Percentiles rank a stretch among this genome's conserved stretches.
Evolutionary conservation across 441 rosid genomes (phyloP).

Genomic region (Kokia cookei): DNA sequence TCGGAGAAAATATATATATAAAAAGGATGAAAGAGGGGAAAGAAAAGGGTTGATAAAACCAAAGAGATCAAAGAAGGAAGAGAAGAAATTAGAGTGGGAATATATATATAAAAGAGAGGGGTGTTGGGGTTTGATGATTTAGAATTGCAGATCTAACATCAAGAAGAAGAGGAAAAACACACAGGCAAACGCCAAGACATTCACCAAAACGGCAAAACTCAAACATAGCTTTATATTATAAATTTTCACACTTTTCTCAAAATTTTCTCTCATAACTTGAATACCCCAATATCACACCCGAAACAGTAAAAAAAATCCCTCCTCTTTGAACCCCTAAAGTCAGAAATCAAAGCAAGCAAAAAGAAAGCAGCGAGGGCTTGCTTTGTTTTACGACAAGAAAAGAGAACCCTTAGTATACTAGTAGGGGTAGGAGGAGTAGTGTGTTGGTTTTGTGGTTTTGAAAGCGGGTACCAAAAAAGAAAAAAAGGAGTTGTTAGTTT

Average conservation of each 20-base stretch:
- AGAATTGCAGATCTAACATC: constrained; percentile 65
- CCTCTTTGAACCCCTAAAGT: constrained; percentile 11
- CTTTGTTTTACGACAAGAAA: neutral
- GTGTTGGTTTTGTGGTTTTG: neutral
- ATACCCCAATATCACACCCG: constrained; percentile 3
- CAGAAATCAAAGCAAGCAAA: neutral
- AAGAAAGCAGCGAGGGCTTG: neutral
- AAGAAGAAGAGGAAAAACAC: constrained; percentile 23
- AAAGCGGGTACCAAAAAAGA: neutral
- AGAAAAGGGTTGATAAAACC: constrained; percentile 3
- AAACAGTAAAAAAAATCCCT: constrained; percentile 27
- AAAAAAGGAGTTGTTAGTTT: constrained; percentile 20
- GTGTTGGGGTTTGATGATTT: constrained; percentile 16
- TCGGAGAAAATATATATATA: constrained; percentile 16
- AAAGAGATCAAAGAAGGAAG: neutral
- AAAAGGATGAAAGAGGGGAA: constrained; percentile 9
- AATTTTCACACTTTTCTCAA: neutral
- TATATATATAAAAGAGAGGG: constrained; percentile 21
- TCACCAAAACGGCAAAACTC: constrained; percentile 63
- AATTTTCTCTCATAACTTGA: constrained; percentile 1
- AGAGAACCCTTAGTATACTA: neutral
- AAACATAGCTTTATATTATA: constrained; percentile 1
- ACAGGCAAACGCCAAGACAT: constrained; percentile 58
- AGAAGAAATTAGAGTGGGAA: constrained; percentile 5
- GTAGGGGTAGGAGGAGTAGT: neutral